Conservation (phyloP, 257 asterid genomes). For the Eucommia ulmoides region DNA sequence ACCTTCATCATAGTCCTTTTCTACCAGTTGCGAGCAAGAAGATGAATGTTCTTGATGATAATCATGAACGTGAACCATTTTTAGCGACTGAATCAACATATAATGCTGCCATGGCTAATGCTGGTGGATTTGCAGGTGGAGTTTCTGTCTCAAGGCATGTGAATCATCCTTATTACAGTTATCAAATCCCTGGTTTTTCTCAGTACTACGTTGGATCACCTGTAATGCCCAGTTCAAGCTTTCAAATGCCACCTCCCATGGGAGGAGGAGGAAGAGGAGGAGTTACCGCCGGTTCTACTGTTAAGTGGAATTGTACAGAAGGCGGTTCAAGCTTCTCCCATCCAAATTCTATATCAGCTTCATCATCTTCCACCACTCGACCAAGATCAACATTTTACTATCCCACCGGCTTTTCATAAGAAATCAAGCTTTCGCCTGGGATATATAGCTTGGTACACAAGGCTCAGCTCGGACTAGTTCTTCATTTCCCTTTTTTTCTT, state of each 20-base stretch:
- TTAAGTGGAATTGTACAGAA: conserved; percentile 28
- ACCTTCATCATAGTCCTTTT: no score
- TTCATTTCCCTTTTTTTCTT: background rate
- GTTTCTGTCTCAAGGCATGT: conserved; percentile 12
- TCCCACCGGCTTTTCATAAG: conserved; percentile 25
- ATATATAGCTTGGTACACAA: background rate
- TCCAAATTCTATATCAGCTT: conserved; percentile 10
- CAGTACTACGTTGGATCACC: conserved; percentile 24
- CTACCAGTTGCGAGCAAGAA: no score
- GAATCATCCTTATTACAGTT: conserved; percentile 22
- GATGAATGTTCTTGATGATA: conserved; percentile 34
- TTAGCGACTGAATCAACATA: conserved; percentile 7
- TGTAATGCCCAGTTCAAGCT: conserved; percentile 13
- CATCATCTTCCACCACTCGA: conserved; percentile 17
- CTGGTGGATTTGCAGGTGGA: conserved; percentile 12
- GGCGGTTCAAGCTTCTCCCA: conserved; percentile 12
- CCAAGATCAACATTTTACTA: conserved; percentile 17
- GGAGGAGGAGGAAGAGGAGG: conserved; percentile 19
- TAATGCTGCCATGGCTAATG: conserved; percentile 9
- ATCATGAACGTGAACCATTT: conserved; percentile 22
- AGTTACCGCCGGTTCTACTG: no score
- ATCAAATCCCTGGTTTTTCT: conserved; percentile 19
- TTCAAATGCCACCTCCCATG: conserved; percentile 14
- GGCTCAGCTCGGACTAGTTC: background rate
- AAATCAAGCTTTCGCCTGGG: conserved; percentile 10